These are phyloP conservation scores for Hypoxylon sp. DNA, from an alignment of 2,329 filamentous ascomycete genomes.

Conservation along the genomic window DNA sequence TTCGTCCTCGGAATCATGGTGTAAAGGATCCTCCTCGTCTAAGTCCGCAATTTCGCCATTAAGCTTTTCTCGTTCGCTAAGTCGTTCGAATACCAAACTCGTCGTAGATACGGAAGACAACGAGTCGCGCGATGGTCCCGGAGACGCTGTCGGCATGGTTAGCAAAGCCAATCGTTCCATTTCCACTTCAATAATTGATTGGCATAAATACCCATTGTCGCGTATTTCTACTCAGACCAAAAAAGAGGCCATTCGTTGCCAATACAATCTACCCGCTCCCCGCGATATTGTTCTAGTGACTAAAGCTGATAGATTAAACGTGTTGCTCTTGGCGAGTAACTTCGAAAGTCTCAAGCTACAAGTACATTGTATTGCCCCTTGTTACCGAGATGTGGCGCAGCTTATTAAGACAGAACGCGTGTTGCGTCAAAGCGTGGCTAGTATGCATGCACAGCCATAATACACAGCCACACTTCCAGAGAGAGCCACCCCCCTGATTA, in stretches of 20 bases:
- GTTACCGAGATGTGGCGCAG: conserved; percentile 33
- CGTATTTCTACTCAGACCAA: conserved; percentile 19
- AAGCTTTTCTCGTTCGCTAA: conserved; percentile 70
- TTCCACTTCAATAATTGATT: neutral
- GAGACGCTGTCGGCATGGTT: conserved; percentile 49
- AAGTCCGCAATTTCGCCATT: conserved; percentile 56
- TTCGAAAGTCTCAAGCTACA: neutral
- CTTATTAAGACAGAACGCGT: conserved; percentile 1
- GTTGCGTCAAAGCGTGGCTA: conserved; percentile 19
- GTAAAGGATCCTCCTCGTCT: conserved; percentile 64
- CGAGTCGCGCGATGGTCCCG: conserved; percentile 69
- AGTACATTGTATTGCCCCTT: neutral
- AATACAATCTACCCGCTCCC: neutral
- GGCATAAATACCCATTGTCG: conserved; percentile 40
- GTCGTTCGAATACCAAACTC: conserved; percentile 84
- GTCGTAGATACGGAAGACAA: conserved; percentile 86
- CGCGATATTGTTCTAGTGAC: neutral
- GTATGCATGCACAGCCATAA: neutral
- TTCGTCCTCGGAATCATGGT: conserved; percentile 60
- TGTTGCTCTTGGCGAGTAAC: conserved; percentile 9
- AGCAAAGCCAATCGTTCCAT: conserved; percentile 5
- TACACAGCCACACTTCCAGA: neutral
- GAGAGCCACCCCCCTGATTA: neutral
- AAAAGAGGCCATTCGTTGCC: conserved; percentile 37
- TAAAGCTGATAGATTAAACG: conserved; percentile 13